phyloP scores from a whole-genome alignment of 495 filamentous ascomycete species.

The Cercophora sp. region DNA sequence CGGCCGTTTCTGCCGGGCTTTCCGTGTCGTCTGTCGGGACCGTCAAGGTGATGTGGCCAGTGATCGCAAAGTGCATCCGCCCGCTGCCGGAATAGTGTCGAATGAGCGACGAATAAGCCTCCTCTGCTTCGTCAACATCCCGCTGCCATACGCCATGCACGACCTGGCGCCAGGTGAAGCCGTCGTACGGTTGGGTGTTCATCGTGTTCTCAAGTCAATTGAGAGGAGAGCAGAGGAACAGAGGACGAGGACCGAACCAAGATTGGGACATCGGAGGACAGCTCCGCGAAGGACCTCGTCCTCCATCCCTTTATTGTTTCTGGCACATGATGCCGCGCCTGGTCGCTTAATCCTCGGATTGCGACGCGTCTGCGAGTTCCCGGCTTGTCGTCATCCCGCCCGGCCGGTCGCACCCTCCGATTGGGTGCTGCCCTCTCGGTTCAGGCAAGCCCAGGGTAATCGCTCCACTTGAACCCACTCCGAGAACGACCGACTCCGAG shows the following conservation, averaged over 20 bases:
- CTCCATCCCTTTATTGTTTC: no score
- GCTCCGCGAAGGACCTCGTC: no score
- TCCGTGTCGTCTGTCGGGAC: neutral
- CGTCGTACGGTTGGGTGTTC: neutral
- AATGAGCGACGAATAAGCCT: conserved; percentile 35
- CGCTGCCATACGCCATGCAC: conserved; percentile 34
- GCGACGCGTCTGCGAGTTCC: no score
- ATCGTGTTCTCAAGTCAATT: neutral
- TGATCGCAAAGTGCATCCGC: conserved; percentile 39
- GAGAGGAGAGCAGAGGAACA: neutral
- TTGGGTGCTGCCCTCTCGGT: no score
- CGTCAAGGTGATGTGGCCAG: conserved; percentile 23
- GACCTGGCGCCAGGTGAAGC: conserved; percentile 21
- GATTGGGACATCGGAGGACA: neutral
- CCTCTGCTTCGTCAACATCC: conserved; percentile 43
- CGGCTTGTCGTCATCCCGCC: no score
- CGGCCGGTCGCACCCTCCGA: no score
- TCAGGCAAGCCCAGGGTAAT: neutral
- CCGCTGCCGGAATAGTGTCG: conserved; percentile 37
- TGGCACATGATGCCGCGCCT: no score
- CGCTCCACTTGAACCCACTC: neutral
- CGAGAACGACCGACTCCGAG: neutral
- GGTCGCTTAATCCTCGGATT: no score
- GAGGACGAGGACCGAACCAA: neutral
- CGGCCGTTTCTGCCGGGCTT: neutral